Evolutionary conservation across 2,329 filamentous ascomycete genomes (phyloP).

Genomic region (Penicillium crustosum): DNA sequence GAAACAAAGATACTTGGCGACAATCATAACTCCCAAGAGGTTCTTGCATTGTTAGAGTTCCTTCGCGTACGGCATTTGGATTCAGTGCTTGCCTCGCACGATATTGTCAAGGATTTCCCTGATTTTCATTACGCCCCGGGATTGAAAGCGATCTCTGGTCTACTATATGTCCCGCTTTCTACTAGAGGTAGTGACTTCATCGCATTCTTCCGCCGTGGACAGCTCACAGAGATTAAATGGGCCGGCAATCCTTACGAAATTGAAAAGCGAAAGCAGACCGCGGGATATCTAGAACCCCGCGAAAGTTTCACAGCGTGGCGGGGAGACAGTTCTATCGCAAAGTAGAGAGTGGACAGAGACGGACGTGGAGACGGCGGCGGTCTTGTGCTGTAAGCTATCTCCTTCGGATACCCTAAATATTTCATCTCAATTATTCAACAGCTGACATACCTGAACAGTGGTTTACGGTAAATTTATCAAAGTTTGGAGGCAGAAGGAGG

Average conservation of each 20-base stretch:
- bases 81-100: slow-evolving; percentile 74
- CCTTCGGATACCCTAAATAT: not conserved
- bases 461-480: slow-evolving; percentile 91
- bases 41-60: slow-evolving; percentile 81
- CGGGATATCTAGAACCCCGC: slow-evolving; percentile 73
- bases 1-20: slow-evolving; percentile 83
- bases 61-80: slow-evolving; percentile 72
- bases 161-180: slow-evolving; percentile 79
- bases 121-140: slow-evolving; percentile 78
- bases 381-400: slow-evolving; percentile 60
- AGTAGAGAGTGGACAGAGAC: slow-evolving; percentile 87
- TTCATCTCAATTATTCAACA: not conserved
- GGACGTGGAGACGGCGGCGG: slow-evolving; percentile 83
- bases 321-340: slow-evolving; percentile 79
- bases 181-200: slow-evolving; percentile 79
- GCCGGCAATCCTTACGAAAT: slow-evolving; percentile 57
- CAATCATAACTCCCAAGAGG: slow-evolving; percentile 75
- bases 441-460: slow-evolving; percentile 36
- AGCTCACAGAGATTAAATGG: slow-evolving; percentile 80
- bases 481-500: slow-evolving; percentile 89
- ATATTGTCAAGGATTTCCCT: slow-evolving; percentile 73
- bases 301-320: slow-evolving; percentile 77
- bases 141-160: slow-evolving; percentile 72
- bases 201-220: slow-evolving; percentile 78
- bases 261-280: slow-evolving; percentile 76